Conservation (phyloP, 345 rosid genomes). For the Eucalyptus sp. region DNA sequence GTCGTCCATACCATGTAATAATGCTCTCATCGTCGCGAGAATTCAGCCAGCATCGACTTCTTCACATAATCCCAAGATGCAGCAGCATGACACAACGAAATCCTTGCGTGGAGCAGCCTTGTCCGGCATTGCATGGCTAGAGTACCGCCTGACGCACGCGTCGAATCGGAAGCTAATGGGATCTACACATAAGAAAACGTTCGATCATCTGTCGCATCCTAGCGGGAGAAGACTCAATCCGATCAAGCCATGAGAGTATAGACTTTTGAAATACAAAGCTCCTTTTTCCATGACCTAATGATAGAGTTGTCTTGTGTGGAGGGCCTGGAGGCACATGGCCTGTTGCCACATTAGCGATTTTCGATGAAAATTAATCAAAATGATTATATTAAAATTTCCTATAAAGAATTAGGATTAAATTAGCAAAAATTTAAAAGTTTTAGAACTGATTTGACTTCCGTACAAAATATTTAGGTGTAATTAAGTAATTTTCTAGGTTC, state of each 20-base stretch:
- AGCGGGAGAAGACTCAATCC: neutral
- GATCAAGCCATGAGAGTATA: neutral
- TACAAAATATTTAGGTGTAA: neutral
- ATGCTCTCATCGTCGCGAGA: neutral
- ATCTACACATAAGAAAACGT: neutral
- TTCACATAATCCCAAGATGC: neutral
- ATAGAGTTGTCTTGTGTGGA: neutral
- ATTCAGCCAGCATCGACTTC: neutral
- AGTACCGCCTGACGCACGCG: neutral
- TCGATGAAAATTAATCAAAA: fast-evolving
- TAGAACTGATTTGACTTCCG: neutral
- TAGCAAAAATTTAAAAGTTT: neutral
- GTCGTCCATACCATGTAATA: neutral
- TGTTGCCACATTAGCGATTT: fast-evolving
- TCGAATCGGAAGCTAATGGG: neutral
- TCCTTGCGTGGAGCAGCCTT: neutral
- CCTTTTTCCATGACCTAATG: neutral
- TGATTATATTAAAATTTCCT: neutral
- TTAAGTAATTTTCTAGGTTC: neutral
- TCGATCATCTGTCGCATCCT: neutral
- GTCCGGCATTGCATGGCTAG: neutral
- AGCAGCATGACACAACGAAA: neutral
- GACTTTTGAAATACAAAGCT: neutral
- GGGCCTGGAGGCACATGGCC: fast-evolving
- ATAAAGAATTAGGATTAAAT: fast-evolving